Base-by-base conservation (phyloP, 208 protist genomes). In the Spongospora subterranea region DNA sequence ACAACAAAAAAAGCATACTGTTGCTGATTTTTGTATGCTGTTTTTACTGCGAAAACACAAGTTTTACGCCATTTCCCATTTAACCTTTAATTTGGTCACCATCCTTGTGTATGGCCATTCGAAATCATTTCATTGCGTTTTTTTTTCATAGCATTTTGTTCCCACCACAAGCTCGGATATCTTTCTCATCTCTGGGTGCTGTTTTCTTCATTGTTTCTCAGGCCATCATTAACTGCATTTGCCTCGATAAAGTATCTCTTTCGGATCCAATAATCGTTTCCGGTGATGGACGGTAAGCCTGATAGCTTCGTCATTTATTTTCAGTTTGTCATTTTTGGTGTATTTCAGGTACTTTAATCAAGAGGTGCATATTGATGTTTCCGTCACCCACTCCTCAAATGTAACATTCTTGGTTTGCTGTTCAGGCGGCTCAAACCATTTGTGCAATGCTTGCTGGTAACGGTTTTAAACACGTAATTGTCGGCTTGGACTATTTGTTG, bases 341-440 rank as follows among this genome's bases (percentile, higher is more conserved):
- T n/a, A n/a, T n/a, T n/a, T n/a, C n/a, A 88, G 39, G 76, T 89
- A 89, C 35, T 66, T 77, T 46, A 89, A 89, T 43, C 6, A 66
- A 29, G 39, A 77, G 88, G 35, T 39, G 20, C 54, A 66, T 29
- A n/a, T n/a, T 29, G 54, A n/a, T 66, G 54, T n/a, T 66, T 66
- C n/a, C 54, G 54, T 29, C 29, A 66, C 29, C n/a, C 29, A n/a
- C n/a, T n/a, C 54, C 13, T 88, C 13, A 66, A 24, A 88, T 38
- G 54, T 99, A 97, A 94, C 98, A 96, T 92, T 95, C 96, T 54
- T 71, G 91, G 0, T 94, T 97, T n/a, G n/a, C n/a, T n/a, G n/a
- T n/a, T n/a, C n/a, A n/a, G 88, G 97, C 97, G 0, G 94, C 98
- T 82, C 97, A 98, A 93, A 96, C 96, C 29, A 98, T 99, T 91